phyloP scores from a whole-genome alignment of 192 early-diverging fungal genomes.

The Linnemannia zychae region DNA sequence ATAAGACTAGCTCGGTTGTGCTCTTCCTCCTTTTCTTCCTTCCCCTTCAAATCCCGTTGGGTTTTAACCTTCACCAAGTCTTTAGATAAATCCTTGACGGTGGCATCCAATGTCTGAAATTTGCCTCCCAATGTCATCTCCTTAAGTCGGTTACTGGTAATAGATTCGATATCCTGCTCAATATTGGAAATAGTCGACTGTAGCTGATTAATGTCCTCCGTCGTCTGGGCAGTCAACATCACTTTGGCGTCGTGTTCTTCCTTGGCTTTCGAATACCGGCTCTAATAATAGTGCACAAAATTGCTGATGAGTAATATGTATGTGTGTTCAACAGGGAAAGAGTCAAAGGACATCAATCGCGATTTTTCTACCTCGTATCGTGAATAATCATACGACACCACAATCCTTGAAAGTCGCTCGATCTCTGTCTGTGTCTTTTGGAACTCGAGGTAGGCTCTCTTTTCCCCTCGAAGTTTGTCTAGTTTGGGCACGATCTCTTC shows the following conservation, averaged over 20 bases:
- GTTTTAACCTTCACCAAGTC: conserved; percentile 87
- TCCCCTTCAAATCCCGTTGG: conserved; percentile 85
- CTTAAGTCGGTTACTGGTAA: conserved; percentile 46
- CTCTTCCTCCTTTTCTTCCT: conserved; percentile 84
- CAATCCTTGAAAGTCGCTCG: conserved; percentile 82
- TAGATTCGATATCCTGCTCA: conserved; percentile 60
- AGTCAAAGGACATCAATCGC: too few species aligned
- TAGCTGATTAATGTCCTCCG: conserved; percentile 62
- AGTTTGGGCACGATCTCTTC: conserved; percentile 96
- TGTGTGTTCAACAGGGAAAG: neutral
- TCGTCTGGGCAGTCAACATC: conserved; percentile 38
- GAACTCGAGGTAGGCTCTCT: conserved; percentile 91
- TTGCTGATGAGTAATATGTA: neutral
- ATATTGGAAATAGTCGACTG: conserved; percentile 77
- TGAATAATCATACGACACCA: conserved; percentile 89
- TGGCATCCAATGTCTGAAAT: conserved; percentile 78
- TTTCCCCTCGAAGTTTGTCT: conserved; percentile 89
- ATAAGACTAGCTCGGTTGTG: conserved; percentile 54
- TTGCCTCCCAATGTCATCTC: conserved; percentile 73
- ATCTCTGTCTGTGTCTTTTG: conserved; percentile 94
- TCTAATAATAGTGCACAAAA: conserved; percentile 12
- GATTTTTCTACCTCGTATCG: conserved; percentile 70
- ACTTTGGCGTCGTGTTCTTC: conserved; percentile 55
- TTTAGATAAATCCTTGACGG: conserved; percentile 82
- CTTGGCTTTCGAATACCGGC: conserved; percentile 43